These are phyloP conservation scores for Huntiella omanensis DNA, from an alignment of 2,329 filamentous ascomycete genomes.

Conservation along the genomic window DNA sequence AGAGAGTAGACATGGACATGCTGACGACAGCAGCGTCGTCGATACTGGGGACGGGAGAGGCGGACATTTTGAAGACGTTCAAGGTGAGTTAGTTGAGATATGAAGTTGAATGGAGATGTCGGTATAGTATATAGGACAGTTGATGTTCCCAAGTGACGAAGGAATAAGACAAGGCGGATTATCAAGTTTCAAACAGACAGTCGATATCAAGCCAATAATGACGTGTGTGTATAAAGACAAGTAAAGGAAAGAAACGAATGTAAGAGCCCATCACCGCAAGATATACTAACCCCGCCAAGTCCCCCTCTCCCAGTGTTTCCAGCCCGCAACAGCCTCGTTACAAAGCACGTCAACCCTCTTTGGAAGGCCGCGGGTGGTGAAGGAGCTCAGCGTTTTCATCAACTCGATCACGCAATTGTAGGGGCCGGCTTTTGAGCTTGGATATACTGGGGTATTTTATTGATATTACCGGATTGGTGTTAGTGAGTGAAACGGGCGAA, in stretches of 20 bases:
- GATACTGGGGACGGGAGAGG: conserved; percentile 8
- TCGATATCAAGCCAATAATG: background rate
- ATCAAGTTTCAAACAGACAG: background rate
- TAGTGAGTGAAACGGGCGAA: no score
- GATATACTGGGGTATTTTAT: no score
- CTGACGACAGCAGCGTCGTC: conserved; percentile 6
- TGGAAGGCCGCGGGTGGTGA: conserved; percentile 3
- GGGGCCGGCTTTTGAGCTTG: no score
- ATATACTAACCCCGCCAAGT: background rate
- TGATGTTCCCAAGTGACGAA: conserved; percentile 3
- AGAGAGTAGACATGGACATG: conserved; percentile 9
- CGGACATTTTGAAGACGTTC: conserved; percentile 4
- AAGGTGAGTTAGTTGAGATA: background rate
- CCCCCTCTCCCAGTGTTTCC: no score
- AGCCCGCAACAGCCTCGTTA: no score
- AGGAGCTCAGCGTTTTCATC: conserved; percentile 9
- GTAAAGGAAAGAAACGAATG: conserved; percentile 4
- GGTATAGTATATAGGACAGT: background rate
- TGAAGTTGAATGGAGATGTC: background rate
- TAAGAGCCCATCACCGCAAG: background rate
- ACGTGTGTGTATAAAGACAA: background rate
- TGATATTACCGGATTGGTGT: no score
- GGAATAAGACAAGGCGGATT: background rate
- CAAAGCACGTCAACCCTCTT: no score
- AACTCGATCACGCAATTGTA: conserved; percentile 11